These are phyloP conservation scores for Cytospora leucostoma DNA, from an alignment of 2,329 filamentous ascomycete species.

Conservation along the genomic window DNA sequence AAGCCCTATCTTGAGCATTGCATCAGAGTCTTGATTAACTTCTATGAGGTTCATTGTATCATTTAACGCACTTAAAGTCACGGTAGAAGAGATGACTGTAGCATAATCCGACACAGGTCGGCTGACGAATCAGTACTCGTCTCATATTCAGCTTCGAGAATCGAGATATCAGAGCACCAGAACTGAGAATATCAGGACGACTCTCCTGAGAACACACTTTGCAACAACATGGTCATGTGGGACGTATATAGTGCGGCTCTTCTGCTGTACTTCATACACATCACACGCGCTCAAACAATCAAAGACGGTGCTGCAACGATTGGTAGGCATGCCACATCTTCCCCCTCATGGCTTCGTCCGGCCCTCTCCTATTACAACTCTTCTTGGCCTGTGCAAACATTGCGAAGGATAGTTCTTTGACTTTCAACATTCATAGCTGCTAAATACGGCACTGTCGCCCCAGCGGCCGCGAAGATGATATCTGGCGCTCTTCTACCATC, in stretches of 20 bases:
- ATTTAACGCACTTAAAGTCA: no score
- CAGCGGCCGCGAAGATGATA: neutral
- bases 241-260: neutral
- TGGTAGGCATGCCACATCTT: neutral
- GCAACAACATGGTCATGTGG: neutral
- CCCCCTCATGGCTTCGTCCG: neutral
- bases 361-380: neutral
- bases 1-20: no score
- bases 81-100: no score
- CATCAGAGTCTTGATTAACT: no score
- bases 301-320: neutral
- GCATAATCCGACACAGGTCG: no score
- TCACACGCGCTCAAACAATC: neutral
- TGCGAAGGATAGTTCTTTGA: neutral
- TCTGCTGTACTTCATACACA: neutral
- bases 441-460: neutral
- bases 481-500: neutral
- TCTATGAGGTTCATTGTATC: no score
- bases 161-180: no score
- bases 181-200: neutral
- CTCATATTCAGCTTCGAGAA: no score
- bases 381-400: neutral
- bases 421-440: neutral
- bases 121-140: no score
- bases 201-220: neutral